Evolutionary conservation across 2,329 filamentous ascomycete genomes (phyloP).

Genomic region (Ramichloridium luteum): DNA sequence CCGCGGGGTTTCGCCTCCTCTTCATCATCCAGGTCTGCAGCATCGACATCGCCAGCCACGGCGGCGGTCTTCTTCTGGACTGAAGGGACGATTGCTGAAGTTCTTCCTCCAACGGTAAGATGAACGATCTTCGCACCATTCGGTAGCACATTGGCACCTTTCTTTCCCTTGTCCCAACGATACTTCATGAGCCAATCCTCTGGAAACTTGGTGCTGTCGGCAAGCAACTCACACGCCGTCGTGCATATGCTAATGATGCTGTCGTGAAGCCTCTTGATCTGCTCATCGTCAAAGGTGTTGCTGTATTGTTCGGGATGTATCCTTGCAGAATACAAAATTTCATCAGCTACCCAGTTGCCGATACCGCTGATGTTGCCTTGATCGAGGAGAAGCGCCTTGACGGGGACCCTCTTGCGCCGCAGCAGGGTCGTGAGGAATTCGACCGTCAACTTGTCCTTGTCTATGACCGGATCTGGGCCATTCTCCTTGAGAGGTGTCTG

Average conservation of each 20-base stretch:
- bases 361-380: slow-evolving; percentile 84
- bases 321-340: slow-evolving; percentile 77
- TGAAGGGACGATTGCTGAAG: slow-evolving; percentile 75
- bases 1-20: slow-evolving; percentile 10
- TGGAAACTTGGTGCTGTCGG: slow-evolving; percentile 74
- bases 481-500: slow-evolving; percentile 76
- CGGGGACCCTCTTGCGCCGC: slow-evolving; percentile 63
- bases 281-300: slow-evolving; percentile 60
- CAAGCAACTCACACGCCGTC: slow-evolving; percentile 64
- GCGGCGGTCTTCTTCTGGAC: slow-evolving; percentile 71
- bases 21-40: slow-evolving; percentile 5
- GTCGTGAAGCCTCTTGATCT: slow-evolving; percentile 60
- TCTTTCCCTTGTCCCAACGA: slow-evolving; percentile 75
- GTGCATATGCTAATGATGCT: slow-evolving; percentile 68
- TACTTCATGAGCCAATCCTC: slow-evolving; percentile 53
- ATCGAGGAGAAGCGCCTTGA: slow-evolving; percentile 81
- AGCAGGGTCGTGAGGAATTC: slow-evolving; percentile 63
- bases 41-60: slow-evolving; percentile 39
- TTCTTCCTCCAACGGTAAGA: slow-evolving; percentile 79
- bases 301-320: slow-evolving; percentile 90
- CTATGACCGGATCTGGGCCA: slow-evolving; percentile 81
- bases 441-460: slow-evolving; percentile 63
- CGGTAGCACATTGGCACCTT: slow-evolving; percentile 56
- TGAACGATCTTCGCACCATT: slow-evolving; percentile 77
- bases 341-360: slow-evolving; percentile 95